A percentile compares a stretch with the other conserved stretches of the same genome.
Conservation (phyloP, 2,329 filamentous ascomycete genomes). For the Dactylellina sp. region DNA sequence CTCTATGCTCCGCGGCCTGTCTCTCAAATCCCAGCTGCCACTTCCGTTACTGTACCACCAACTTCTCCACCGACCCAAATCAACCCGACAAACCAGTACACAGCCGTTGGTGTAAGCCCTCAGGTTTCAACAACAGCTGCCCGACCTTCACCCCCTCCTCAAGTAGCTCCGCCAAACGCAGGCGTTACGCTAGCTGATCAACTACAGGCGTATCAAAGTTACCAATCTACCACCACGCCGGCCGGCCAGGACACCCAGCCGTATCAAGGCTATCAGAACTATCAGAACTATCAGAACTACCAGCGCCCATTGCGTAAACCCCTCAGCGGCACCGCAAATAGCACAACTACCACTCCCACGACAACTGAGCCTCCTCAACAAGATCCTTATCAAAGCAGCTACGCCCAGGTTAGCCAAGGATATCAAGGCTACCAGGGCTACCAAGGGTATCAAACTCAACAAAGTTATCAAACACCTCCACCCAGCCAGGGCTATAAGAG, state of each 20-base stretch:
- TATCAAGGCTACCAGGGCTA: slow-evolving; percentile 14
- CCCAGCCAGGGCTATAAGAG: slow-evolving; percentile 27
- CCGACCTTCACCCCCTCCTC: background rate
- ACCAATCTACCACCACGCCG: slow-evolving; percentile 4
- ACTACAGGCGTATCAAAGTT: slow-evolving; percentile 39
- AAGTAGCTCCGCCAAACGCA: background rate
- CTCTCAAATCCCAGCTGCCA: background rate
- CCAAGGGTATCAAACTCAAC: slow-evolving; percentile 20
- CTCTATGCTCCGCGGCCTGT: no score
- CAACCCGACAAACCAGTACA: no score
- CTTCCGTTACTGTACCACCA: slow-evolving; percentile 1
- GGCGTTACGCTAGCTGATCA: slow-evolving; percentile 39
- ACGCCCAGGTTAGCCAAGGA: background rate
- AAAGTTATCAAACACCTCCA: slow-evolving; percentile 26
- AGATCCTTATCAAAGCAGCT: background rate
- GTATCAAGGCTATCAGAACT: slow-evolving; percentile 7
- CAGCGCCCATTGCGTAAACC: slow-evolving; percentile 37
- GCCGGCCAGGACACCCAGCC: background rate
- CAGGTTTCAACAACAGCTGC: background rate
- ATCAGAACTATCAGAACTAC: slow-evolving; percentile 28
- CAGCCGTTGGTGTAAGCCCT: no score
- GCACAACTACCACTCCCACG: background rate
- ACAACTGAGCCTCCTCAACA: slow-evolving; percentile 11
- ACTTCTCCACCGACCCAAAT: background rate
- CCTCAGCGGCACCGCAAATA: slow-evolving; percentile 7